These are phyloP conservation scores for Chaetomium tenue DNA, from an alignment of 495 filamentous ascomycete genomes.

Conservation along the genomic window DNA sequence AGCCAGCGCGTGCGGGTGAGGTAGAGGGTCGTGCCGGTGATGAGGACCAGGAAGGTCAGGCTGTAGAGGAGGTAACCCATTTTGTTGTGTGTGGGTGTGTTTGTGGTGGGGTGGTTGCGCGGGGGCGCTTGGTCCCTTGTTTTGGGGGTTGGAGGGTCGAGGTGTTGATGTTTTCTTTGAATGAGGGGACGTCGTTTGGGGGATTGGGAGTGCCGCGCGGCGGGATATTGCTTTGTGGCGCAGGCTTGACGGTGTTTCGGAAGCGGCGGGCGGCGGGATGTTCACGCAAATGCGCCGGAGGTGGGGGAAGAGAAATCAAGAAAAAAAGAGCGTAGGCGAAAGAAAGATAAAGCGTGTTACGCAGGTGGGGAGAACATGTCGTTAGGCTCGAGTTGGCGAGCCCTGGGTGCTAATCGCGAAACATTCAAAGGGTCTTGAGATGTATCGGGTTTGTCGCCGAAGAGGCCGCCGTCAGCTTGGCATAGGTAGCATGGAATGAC, in stretches of 20 bases:
- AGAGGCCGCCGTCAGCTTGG: conserved; percentile 14
- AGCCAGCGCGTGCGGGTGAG: conserved; percentile 77
- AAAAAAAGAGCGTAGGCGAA: conserved; percentile 10
- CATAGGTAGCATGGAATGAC: conserved; percentile 15
- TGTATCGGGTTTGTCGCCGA: background rate
- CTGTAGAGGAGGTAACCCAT: conserved; percentile 79
- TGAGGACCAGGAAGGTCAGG: conserved; percentile 60
- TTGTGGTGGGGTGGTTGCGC: background rate
- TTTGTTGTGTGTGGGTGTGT: background rate
- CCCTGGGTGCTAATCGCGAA: conserved; percentile 15
- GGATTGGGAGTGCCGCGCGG: background rate
- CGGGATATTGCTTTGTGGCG: conserved; percentile 1
- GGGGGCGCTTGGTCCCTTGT: too few species aligned
- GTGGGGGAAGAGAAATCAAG: conserved; percentile 1
- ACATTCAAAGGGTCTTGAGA: conserved; percentile 11
- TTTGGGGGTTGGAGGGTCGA: background rate
- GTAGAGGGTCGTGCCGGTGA: conserved; percentile 65
- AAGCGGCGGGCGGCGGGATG: background rate
- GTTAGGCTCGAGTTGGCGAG: conserved; percentile 6
- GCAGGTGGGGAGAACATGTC: conserved; percentile 6
- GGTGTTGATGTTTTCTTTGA: background rate
- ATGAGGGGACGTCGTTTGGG: background rate
- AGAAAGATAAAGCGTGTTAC: background rate
- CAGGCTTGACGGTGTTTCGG: background rate
- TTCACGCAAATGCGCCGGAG: background rate